Evolutionary conservation across 371 early-diverging fungal species (phyloP), one percentile per base, ranked within the genome.

Genomic region (Rhizopus arrhizus): DNA sequence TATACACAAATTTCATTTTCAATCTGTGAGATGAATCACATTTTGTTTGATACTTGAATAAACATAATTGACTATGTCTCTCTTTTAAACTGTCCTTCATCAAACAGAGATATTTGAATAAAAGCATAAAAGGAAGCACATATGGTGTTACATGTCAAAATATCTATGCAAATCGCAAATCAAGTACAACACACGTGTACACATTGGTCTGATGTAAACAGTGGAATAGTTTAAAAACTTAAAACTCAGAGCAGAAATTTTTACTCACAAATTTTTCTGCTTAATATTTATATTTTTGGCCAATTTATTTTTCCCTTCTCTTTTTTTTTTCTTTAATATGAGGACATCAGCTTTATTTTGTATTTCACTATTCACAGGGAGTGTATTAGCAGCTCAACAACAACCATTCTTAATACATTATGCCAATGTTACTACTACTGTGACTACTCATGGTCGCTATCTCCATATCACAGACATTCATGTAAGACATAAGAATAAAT

Each of bases 381-480:
- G 56, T 11, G 47, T 22, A 8, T 12, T 56, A 29, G 45, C 42
- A 13, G 4, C 29, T 28, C 55, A 38, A 33, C 34, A 42, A 28
- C 51, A 65, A 12, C 51, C 59, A n/a, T 65, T 65, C 16, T 31
- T 29, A 9, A 29, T 8, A 31, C 9, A 48, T 22, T 36, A 36
- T 7, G 7, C 6, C 32, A 35, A 32, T 49, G 47, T 5, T 4
- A 43, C 43, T 0, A 10, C 45, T 13, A 11, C 11, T 33, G 22
- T 49, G 1, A 4, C 33, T 15, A 11, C 59, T 4, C 58, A 67
- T 36, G 84, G 84, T 1, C 68, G 62, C 28, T 89, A 84, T 64
- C 63, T 89, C n/a, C 89, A 89, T 57, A 80, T 89, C n/a, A 89
- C 89, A 2, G 89, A 89, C 59, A 74, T 89, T 46, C 89, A 89